Percentiles rank a stretch among this genome's conserved stretches.
These are phyloP conservation scores for Cercospora sojina DNA, from an alignment of 2,329 filamentous ascomycete species.

Conservation along the genomic window DNA sequence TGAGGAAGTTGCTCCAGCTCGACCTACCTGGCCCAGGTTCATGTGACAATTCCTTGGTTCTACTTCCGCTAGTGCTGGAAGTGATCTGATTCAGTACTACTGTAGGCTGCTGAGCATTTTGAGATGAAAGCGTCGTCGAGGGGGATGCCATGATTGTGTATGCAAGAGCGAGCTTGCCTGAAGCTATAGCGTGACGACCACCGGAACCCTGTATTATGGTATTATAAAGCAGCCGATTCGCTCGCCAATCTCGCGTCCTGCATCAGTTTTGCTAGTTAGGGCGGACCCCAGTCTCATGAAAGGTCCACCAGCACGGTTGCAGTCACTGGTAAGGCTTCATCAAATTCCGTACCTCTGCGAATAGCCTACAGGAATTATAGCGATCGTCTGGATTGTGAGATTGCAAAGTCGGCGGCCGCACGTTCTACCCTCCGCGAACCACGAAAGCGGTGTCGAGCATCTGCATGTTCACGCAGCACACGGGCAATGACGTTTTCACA, in stretches of 20 bases:
- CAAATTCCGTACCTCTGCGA: background rate
- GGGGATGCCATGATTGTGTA: background rate
- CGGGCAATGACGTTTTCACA: background rate
- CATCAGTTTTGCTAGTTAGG: background rate
- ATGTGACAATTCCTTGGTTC: background rate
- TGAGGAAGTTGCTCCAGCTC: background rate
- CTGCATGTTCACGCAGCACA: background rate
- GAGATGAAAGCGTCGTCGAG: background rate
- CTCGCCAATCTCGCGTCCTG: background rate
- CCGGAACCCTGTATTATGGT: background rate
- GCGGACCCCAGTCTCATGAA: background rate
- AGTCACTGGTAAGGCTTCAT: background rate
- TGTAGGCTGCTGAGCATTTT: background rate
- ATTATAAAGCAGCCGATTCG: background rate
- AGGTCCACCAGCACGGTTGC: background rate
- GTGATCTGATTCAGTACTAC: too few species aligned
- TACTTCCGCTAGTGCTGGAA: background rate
- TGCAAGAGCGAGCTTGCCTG: background rate
- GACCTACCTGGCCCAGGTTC: background rate
- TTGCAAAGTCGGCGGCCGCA: background rate
- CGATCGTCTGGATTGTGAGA: background rate
- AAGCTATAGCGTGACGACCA: background rate
- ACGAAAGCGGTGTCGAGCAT: background rate
- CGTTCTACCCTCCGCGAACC: background rate
- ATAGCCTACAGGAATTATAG: background rate